phyloP scores from a whole-genome alignment of 305 asterid species.

The Solanum chacoense region DNA sequence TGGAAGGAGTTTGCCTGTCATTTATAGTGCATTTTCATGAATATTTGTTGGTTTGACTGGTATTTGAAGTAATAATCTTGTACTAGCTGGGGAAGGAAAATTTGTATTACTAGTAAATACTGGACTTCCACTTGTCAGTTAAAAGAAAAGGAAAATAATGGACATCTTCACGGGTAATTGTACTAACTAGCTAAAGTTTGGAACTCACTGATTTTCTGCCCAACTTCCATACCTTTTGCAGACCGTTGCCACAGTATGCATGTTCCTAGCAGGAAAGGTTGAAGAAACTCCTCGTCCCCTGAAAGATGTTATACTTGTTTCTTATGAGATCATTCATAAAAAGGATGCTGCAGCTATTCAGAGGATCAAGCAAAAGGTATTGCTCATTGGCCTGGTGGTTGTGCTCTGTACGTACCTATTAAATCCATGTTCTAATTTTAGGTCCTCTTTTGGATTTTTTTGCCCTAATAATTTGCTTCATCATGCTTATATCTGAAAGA shows the following conservation, averaged over 20 bases:
- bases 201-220: constrained; percentile 5
- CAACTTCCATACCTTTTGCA: constrained; percentile 15
- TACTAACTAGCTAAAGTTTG: constrained; percentile 1
- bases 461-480: not conserved
- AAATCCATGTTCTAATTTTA: not conserved
- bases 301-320: constrained; percentile 83
- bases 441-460: not conserved
- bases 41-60: not conserved
- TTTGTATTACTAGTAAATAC: not conserved
- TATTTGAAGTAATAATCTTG: not conserved
- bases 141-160: not conserved
- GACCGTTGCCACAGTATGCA: constrained; percentile 85
- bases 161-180: not conserved
- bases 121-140: not conserved
- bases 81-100: not conserved
- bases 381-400: not conserved
- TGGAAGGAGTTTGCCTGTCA: not conserved
- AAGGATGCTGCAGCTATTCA: constrained; percentile 84
- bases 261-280: constrained; percentile 98
- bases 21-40: not conserved
- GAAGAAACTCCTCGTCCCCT: constrained; percentile 99
- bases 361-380: constrained; percentile 94
- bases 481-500: not conserved
- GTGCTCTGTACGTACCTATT: constrained; percentile 1
- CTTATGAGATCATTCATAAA: constrained; percentile 86